Evolutionary conservation across 2,329 filamentous ascomycete species (phyloP), one percentile per base, ranked within the genome.

Genomic region (Lachnellula occidentalis): DNA sequence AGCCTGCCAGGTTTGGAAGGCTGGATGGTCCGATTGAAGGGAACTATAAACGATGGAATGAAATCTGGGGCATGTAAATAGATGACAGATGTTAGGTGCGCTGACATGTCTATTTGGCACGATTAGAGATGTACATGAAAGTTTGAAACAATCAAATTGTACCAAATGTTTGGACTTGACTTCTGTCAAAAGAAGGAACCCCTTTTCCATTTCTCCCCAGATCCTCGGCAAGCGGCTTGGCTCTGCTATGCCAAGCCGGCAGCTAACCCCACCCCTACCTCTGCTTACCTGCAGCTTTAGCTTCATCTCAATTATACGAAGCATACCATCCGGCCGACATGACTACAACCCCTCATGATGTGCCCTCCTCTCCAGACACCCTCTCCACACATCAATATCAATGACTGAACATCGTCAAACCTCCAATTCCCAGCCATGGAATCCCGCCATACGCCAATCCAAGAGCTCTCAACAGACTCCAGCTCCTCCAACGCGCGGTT

Each of bases 1-100:
- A 67, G 34, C 71, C 78, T 15, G 83, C 87, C 9, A 76, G 86
- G 51, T 84, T 86, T 64, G 88, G 88, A 1, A 74, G 75, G 36
- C 73, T 90, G 21, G 73, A 80, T 47, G 82, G 82, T 1, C 82
- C 85, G 4, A 67, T 90, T 62, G 76, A 81, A 51, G 73, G 74
- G 34, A 77, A 82, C 57, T 74, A 76, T 56, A 71, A 71, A 62
- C 71, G 80, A 49, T 91, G 87, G 87, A 73, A 74, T 21, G 76
- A 83, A 61, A 82, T 91, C 45, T 89, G 86, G 86, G 79, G 76
- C 4, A 63, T 67, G 56, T 61, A 58, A 41, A 56, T 6, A 24
- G 37, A 31, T 5, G n/a, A 24, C 11, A n/a, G 47, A 21, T 17
- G 34, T 21, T 46, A 21, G 50, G 27, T 15, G 22, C 46, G 7